A percentile compares a stretch with the other conserved stretches of the same genome.
Conservation (phyloP, 2,329 filamentous ascomycete species). For the Aspergillus tubingensis region DNA sequence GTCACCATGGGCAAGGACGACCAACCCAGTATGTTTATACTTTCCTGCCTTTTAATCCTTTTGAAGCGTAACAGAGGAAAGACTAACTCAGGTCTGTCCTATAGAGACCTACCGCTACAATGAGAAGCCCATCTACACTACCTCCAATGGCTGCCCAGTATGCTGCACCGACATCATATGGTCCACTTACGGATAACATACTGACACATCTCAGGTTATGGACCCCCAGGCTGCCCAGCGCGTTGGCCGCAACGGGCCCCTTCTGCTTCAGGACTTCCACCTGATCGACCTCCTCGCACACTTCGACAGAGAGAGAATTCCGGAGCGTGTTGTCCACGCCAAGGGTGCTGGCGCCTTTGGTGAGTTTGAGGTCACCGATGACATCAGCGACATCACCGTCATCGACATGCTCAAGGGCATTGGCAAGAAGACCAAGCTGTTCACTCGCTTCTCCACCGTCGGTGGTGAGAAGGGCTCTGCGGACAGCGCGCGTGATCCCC, state of each 20-base stretch:
- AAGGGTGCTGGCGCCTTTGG: constrained; percentile 47
- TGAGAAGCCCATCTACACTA: constrained; percentile 61
- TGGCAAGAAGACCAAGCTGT: constrained; percentile 69
- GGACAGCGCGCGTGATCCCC: constrained; percentile 70
- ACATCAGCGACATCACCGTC: constrained; percentile 52
- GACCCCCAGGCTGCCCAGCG: constrained; percentile 57
- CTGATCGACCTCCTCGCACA: constrained; percentile 61
- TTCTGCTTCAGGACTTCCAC: constrained; percentile 66
- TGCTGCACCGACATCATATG: background rate
- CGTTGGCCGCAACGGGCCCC: constrained; percentile 58
- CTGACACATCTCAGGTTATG: constrained; percentile 42
- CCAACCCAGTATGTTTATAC: constrained; percentile 30
- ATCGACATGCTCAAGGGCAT: constrained; percentile 56
- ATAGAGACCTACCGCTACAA: constrained; percentile 53
- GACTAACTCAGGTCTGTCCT: background rate
- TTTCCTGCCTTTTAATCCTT: background rate
- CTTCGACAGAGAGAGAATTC: constrained; percentile 45
- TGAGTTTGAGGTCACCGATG: constrained; percentile 50
- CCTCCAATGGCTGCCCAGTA: constrained; percentile 60
- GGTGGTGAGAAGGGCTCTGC: constrained; percentile 72
- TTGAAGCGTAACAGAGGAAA: too few relatives aligned
- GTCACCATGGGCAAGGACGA: constrained; percentile 41
- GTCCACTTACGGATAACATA: background rate
- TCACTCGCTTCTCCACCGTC: constrained; percentile 73
- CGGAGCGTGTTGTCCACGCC: constrained; percentile 47